These are phyloP conservation scores for Aquilaria sinensis DNA, from an alignment of 345 rosid species.

Conservation along the genomic window DNA sequence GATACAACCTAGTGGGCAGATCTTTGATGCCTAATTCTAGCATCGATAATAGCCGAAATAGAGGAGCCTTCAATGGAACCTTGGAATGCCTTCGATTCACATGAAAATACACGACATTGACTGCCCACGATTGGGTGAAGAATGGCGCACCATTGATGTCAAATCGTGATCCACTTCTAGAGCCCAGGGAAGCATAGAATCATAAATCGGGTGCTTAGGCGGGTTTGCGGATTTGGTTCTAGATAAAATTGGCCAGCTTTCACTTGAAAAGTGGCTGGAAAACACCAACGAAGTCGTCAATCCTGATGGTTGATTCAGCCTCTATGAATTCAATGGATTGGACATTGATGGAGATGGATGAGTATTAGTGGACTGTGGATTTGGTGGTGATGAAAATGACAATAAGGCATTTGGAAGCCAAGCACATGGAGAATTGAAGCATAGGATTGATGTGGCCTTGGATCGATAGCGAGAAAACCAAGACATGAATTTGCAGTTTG, in stretches of 20 bases:
- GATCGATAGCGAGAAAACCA: conserved; percentile 31
- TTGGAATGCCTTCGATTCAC: conserved; percentile 13
- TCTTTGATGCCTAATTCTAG: conserved; percentile 26
- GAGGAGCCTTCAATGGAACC: conserved; percentile 5
- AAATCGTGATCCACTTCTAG: conserved; percentile 26
- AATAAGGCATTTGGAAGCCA: conserved; percentile 42
- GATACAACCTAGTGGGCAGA: conserved; percentile 31
- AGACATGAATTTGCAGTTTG: conserved; percentile 5
- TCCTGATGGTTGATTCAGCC: conserved; percentile 17
- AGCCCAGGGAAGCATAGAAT: conserved; percentile 38
- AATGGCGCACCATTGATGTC: conserved; percentile 29
- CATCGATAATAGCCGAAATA: not conserved
- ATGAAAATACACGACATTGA: conserved; percentile 30
- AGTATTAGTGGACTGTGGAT: conserved; percentile 14
- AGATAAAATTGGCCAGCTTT: conserved; percentile 21
- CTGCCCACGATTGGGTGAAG: conserved; percentile 41
- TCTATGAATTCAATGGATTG: conserved; percentile 22
- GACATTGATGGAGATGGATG: conserved; percentile 17
- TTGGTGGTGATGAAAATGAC: conserved; percentile 32
- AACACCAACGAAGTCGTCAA: conserved; percentile 19
- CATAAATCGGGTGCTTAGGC: conserved; percentile 27
- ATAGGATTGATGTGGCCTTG: conserved; percentile 63
- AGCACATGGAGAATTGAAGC: conserved; percentile 47
- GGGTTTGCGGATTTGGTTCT: conserved; percentile 12
- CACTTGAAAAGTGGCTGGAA: conserved; percentile 16